Evolutionary conservation across 129 eudicot genomes (phyloP), one percentile per base, ranked within the genome.

Genomic region (Deinandra increscens): DNA sequence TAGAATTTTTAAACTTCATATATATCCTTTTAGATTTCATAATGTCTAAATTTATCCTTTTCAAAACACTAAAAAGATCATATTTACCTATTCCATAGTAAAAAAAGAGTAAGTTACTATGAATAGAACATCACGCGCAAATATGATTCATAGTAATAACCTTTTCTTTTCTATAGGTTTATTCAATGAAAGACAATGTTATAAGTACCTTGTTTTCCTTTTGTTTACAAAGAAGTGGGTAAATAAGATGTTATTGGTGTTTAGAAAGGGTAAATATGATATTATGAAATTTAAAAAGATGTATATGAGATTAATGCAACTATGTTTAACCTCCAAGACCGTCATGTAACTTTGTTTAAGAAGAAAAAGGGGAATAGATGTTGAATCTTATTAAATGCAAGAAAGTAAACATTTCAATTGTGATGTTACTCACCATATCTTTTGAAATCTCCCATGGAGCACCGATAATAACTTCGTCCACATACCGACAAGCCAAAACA

Each of bases 401-500:
- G 38, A 56, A 68, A 68, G 45, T 13, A 19, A 59, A 63, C 37
- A 42, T 1, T 0, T 3, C 2, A 60, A 60, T 23, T 51, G 29
- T 48, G 26, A 70, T 56, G 64, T 58, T 26, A 58, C 90, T 80
- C 53, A 92, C 98, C 96, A 84, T 92, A 79, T 92, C 98, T 73
- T 83, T 92, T 19, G 98, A 92, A 62, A 92, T 87, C 78, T 88
- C 98, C 99, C 85, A 81, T 19, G 99, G 99, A 80, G 99, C 99
- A 75, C 99, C 99, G 69, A 93, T 93, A 48, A 93, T 93, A 62
- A 93, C 99, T 80, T 89, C 99, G 79, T 93, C 99, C 12, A 83
- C 99, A 79, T 89, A 93, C 26, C 90, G 95, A 60, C 99, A 93
- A 60, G 99, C 99, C 88, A 93, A 84, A 65, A 93, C 99, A 69